Evolutionary conservation across 2,329 filamentous ascomycete genomes (phyloP).

Genomic region (Botrytis squamosa): DNA sequence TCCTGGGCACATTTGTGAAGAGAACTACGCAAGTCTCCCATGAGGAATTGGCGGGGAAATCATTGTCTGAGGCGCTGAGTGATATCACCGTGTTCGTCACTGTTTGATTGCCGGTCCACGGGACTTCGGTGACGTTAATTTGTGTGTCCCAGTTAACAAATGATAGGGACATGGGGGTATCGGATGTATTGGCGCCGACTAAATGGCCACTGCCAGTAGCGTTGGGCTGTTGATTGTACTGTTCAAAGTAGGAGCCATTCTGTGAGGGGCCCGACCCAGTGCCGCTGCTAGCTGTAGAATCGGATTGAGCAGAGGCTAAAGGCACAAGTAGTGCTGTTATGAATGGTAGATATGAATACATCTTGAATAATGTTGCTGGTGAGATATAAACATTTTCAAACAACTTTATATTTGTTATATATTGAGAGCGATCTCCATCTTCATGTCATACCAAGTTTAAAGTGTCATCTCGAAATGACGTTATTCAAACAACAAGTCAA

Average conservation of each 20-base stretch:
- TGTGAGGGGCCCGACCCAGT: not conserved
- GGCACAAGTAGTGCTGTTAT: not conserved
- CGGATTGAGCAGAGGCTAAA: not conserved
- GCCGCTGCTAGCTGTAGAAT: not conserved
- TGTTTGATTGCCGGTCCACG: not conserved
- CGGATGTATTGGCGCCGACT: not conserved
- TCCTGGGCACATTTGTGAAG: not conserved
- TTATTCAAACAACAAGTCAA: not conserved
- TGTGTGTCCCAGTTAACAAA: not conserved
- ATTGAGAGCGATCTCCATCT: not conserved
- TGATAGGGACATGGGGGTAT: not conserved
- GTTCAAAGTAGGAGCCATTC: slow-evolving; percentile 4
- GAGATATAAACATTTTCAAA: not conserved
- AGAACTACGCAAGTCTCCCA: slow-evolving; percentile 15
- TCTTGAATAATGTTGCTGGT: not conserved
- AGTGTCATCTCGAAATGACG: not conserved
- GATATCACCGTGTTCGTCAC: slow-evolving; percentile 14
- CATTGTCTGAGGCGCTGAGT: not conserved
- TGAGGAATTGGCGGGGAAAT: not conserved
- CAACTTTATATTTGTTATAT: not conserved
- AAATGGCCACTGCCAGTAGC: not conserved
- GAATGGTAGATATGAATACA: not conserved
- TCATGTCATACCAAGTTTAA: not conserved
- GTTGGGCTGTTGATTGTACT: slow-evolving; percentile 7
- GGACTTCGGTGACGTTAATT: slow-evolving; percentile 15